A percentile compares a stretch with the other conserved stretches of the same genome.
Evolutionary conservation across 2,329 filamentous ascomycete species (phyloP).

Genomic region (Talaromyces sp.): DNA sequence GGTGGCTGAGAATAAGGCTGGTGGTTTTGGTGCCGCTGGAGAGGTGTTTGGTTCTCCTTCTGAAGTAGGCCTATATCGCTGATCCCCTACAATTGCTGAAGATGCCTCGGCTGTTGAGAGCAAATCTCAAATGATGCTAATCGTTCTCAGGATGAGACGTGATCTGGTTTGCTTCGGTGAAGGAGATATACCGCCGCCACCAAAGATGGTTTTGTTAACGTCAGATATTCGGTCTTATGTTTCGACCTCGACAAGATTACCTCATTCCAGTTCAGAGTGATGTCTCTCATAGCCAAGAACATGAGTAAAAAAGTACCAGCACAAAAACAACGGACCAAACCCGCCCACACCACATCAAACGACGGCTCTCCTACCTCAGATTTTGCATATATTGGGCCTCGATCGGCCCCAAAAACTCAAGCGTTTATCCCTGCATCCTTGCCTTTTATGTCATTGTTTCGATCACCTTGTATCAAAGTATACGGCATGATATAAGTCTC

Average conservation of each 20-base stretch:
- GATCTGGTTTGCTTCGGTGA: not conserved
- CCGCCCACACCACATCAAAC: not conserved
- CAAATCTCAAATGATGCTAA: slow-evolving; percentile 1
- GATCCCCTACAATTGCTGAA: not conserved
- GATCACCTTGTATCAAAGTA: not conserved
- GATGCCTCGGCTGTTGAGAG: not conserved
- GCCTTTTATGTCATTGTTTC: not conserved
- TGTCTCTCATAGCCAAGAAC: not conserved
- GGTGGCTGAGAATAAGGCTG: not conserved
- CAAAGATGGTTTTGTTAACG: too few relatives aligned
- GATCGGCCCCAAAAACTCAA: not conserved
- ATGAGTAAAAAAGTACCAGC: not conserved
- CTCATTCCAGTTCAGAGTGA: not conserved
- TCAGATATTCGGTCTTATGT: not conserved
- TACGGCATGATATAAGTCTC: not conserved
- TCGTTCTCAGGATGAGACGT: slow-evolving; percentile 5
- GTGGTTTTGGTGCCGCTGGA: not conserved
- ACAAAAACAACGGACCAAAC: not conserved
- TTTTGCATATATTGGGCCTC: not conserved
- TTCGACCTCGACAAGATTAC: not conserved
- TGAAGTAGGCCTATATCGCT: slow-evolving; percentile 15
- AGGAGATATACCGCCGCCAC: too few relatives aligned
- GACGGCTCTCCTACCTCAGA: not conserved
- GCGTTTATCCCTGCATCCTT: not conserved
- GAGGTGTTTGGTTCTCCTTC: not conserved